Evolutionary conservation across 2,329 filamentous ascomycete genomes (phyloP).

Genomic region (Emergomyces africanus): DNA sequence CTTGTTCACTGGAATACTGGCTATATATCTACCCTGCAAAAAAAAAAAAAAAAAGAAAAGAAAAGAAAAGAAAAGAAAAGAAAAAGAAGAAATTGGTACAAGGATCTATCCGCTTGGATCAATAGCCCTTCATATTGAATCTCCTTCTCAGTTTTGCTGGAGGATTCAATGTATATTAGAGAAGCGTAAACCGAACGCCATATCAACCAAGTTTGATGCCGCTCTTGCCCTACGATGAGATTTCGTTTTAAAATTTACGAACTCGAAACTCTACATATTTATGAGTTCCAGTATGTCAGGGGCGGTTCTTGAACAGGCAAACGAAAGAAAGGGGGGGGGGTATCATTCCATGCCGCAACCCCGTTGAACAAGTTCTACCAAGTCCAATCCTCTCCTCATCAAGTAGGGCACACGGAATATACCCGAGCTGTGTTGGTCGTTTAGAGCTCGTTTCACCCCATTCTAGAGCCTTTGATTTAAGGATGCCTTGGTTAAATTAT

Average conservation of each 20-base stretch:
- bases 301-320: not conserved
- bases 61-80: too few relatives aligned
- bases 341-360: not conserved
- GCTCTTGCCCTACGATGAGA: not conserved
- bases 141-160: not conserved
- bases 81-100: too few relatives aligned
- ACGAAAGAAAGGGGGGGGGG: not conserved
- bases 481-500: not conserved
- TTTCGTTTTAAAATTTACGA: not conserved
- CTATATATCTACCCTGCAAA: too few relatives aligned
- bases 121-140: not conserved
- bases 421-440: not conserved
- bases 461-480: not conserved
- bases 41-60: too few relatives aligned
- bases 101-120: not conserved
- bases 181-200: not conserved
- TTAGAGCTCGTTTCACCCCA: too few relatives aligned
- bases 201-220: not conserved
- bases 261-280: not conserved
- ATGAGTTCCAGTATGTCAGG: not conserved
- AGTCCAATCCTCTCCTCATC: not conserved
- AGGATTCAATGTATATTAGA: not conserved
- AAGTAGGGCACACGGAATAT: not conserved
- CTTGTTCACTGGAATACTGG: too few relatives aligned
- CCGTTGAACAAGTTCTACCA: not conserved